These are phyloP conservation scores for Taxawa tesnikishii DNA, from an alignment of 2,329 filamentous ascomycete species.

Conservation along the genomic window DNA sequence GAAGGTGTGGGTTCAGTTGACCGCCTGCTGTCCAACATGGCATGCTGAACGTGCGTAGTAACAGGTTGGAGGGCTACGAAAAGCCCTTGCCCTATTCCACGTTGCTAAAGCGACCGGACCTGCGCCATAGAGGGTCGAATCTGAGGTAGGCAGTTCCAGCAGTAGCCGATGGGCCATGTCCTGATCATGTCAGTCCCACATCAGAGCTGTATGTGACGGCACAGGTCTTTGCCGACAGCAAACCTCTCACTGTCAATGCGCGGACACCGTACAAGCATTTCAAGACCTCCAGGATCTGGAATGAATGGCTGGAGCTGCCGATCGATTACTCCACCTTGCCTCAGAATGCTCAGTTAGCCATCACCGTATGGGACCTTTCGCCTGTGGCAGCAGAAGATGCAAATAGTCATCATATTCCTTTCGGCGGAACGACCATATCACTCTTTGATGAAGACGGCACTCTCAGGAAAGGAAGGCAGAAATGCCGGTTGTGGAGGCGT, in stretches of 20 bases:
- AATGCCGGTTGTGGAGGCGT: constrained; percentile 74
- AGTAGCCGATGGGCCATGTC: too few relatives aligned
- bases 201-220: constrained; percentile 90
- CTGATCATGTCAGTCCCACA: constrained; percentile 47
- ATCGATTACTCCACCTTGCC: constrained; percentile 75
- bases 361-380: constrained; percentile 91
- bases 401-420: constrained; percentile 71
- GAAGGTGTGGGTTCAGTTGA: constrained; percentile 42
- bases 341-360: constrained; percentile 68
- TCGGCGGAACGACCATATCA: constrained; percentile 82
- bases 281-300: constrained; percentile 65
- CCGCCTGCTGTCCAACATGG: constrained; percentile 11
- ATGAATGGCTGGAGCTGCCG: constrained; percentile 88
- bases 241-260: constrained; percentile 79
- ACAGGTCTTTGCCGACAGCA: constrained; percentile 92
- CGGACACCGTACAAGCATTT: constrained; percentile 92
- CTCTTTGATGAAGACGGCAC: constrained; percentile 92
- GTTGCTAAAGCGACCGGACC: constrained; percentile 63
- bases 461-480: constrained; percentile 80
- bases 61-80: constrained; percentile 66
- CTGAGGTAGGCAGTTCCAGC: too few relatives aligned
- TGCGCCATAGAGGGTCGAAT: constrained; percentile 81
- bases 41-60: constrained; percentile 9
- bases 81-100: constrained; percentile 64
- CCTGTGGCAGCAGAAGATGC: constrained; percentile 60